A percentile compares a stretch with the other conserved stretches of the same genome.
These are phyloP conservation scores for Stevia rebaudiana DNA, from an alignment of 140 eudicot genomes.

Conservation along the genomic window DNA sequence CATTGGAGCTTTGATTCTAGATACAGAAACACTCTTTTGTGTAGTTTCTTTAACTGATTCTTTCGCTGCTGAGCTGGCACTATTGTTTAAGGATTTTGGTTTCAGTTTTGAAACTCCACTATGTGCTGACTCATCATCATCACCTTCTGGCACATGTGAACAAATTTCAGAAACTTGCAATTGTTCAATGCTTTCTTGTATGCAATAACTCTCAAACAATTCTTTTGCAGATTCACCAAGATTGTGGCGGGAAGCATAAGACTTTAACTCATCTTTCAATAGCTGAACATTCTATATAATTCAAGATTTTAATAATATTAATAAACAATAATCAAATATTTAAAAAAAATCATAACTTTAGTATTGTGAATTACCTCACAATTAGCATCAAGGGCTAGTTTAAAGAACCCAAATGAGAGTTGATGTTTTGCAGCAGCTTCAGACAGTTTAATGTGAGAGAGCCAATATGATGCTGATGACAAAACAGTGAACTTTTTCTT, in stretches of 20 bases:
- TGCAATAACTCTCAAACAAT: conserved; percentile 48
- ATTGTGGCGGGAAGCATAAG: conserved; percentile 52
- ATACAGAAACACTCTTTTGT: conserved; percentile 27
- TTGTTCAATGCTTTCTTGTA: conserved; percentile 53
- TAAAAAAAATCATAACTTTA: neutral
- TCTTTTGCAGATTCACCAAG: conserved; percentile 53
- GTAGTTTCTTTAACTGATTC: conserved; percentile 27
- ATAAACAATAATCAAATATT: neutral
- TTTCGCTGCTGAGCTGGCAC: conserved; percentile 33
- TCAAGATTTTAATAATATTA: neutral
- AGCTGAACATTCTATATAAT: conserved; percentile 44
- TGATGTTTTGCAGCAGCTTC: conserved; percentile 79
- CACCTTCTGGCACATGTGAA: conserved; percentile 55
- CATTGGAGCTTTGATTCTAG: conserved; percentile 33
- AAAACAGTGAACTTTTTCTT: conserved; percentile 54
- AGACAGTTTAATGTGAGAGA: conserved; percentile 74
- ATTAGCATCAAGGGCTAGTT: conserved; percentile 79
- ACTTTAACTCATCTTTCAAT: conserved; percentile 64
- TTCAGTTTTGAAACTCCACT: conserved; percentile 44
- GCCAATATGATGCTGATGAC: conserved; percentile 85
- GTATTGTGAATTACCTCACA: conserved; percentile 54
- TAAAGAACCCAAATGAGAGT: conserved; percentile 80
- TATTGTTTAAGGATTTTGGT: conserved; percentile 36
- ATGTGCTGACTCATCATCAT: conserved; percentile 27
- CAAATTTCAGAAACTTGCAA: conserved; percentile 53